These are phyloP conservation scores for Stevia rebaudiana DNA, from an alignment of 140 eudicot species.

Conservation along the genomic window DNA sequence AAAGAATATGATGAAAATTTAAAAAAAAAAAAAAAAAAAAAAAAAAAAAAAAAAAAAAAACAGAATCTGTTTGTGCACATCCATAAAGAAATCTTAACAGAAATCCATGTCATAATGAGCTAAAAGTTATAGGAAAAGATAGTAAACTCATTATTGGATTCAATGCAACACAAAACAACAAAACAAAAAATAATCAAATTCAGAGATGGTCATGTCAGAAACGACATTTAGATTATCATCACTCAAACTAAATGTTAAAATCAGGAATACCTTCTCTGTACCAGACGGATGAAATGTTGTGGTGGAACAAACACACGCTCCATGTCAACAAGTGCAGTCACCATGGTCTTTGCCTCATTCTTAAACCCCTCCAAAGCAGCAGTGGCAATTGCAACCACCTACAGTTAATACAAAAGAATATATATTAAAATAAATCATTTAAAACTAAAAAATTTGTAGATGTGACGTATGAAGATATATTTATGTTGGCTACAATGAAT, in stretches of 20 bases:
- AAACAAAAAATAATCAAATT: not conserved
- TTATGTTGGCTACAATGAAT: not conserved
- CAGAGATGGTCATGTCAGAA: not conserved
- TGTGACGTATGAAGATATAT: too few species aligned
- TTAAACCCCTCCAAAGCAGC: constrained; percentile 87
- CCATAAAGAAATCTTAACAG: not conserved
- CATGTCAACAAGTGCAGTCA: constrained; percentile 98
- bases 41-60: constrained; percentile 5
- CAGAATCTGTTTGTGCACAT: constrained; percentile 1
- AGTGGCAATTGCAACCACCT: constrained; percentile 91
- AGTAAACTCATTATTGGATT: not conserved
- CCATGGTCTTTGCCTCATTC: constrained; percentile 88
- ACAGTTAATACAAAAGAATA: too few species aligned
- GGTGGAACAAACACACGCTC: constrained; percentile 99
- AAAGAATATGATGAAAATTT: not conserved
- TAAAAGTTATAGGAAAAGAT: not conserved
- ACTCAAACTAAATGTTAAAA: not conserved
- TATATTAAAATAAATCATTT: too few species aligned
- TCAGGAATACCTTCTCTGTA: constrained; percentile 79
- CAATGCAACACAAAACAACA: not conserved
- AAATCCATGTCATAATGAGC: constrained; percentile 12
- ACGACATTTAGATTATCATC: constrained; percentile 13
- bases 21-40: not conserved
- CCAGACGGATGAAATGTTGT: constrained; percentile 95
- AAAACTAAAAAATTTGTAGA: not conserved